These are phyloP conservation scores for Xylaria acuta DNA, from an alignment of 495 filamentous ascomycete species.

Conservation along the genomic window DNA sequence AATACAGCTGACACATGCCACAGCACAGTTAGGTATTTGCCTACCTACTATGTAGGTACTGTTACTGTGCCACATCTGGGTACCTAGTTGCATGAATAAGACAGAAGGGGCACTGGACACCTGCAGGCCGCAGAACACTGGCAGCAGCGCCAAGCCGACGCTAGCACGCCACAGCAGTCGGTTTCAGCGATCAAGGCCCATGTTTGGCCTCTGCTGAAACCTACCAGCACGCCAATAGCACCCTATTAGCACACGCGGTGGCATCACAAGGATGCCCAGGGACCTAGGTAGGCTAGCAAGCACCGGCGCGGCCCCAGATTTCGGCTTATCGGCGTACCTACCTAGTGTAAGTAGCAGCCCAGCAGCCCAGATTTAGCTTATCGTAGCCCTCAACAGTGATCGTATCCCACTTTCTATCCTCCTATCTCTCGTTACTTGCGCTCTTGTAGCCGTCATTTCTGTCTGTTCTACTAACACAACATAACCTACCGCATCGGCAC, in stretches of 20 bases:
- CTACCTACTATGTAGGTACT: too few species aligned
- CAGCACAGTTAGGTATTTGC: too few species aligned
- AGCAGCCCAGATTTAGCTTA: conserved; percentile 4
- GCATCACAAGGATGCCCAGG: conserved; percentile 23
- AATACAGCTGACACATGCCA: background rate
- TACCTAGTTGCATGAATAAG: background rate
- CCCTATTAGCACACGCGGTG: conserved; percentile 13
- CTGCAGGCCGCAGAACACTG: background rate
- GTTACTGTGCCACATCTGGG: background rate
- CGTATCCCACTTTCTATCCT: conserved; percentile 18
- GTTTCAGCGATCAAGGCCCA: conserved; percentile 11
- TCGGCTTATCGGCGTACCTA: conserved; percentile 21
- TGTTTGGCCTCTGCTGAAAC: too few species aligned
- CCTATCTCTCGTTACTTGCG: background rate
- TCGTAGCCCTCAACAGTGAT: conserved; percentile 11
- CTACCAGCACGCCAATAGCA: background rate
- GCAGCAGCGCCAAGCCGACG: conserved; percentile 17
- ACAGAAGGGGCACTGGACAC: background rate
- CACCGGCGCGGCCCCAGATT: conserved; percentile 16
- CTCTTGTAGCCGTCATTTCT: conserved; percentile 18
- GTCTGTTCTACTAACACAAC: background rate
- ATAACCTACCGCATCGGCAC: background rate
- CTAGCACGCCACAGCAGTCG: conserved; percentile 14
- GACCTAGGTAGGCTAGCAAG: conserved; percentile 3
- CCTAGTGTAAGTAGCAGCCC: background rate